Percentiles rank a stretch among this genome's conserved stretches.
Conservation (phyloP, 2,329 filamentous ascomycete genomes). For the Fusarium chuoi region DNA sequence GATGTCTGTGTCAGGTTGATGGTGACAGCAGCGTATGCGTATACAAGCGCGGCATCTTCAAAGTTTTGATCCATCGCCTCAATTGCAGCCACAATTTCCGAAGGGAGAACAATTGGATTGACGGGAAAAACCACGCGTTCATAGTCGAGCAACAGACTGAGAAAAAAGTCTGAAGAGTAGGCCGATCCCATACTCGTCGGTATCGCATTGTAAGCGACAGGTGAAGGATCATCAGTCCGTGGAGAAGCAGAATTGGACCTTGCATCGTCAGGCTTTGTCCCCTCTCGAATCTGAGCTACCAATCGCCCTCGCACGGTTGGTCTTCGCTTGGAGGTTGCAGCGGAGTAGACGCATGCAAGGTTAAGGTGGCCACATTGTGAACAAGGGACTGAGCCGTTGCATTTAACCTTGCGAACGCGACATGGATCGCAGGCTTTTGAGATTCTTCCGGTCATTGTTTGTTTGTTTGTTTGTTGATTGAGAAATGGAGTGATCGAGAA, state of each 20-base stretch:
- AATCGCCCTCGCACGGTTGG: constrained; percentile 49
- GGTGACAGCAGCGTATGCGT: constrained; percentile 51
- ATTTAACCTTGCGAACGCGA: constrained; percentile 52
- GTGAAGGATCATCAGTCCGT: constrained; percentile 7
- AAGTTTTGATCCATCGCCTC: constrained; percentile 46
- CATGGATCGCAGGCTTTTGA: constrained; percentile 52
- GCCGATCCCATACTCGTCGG: constrained; percentile 11
- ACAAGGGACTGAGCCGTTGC: constrained; percentile 48
- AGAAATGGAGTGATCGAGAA: neutral
- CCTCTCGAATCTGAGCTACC: constrained; percentile 50
- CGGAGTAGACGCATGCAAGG: constrained; percentile 49
- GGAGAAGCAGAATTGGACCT: constrained; percentile 25
- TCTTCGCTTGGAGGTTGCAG: constrained; percentile 48
- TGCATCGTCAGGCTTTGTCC: constrained; percentile 26
- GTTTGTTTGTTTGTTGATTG: neutral
- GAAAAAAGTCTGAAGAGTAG: constrained; percentile 48
- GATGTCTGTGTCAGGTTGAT: constrained; percentile 50
- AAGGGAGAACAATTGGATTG: constrained; percentile 48
- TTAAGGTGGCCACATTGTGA: constrained; percentile 51
- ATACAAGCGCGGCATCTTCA: constrained; percentile 51
- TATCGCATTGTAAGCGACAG: constrained; percentile 1
- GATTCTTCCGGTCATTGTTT: constrained; percentile 18
- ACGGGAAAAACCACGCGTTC: constrained; percentile 52
- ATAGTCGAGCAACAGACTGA: constrained; percentile 48
- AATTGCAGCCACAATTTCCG: constrained; percentile 48